These are phyloP conservation scores for Acanthamoeba quina DNA, from an alignment of 208 protist species.

Conservation along the genomic window DNA sequence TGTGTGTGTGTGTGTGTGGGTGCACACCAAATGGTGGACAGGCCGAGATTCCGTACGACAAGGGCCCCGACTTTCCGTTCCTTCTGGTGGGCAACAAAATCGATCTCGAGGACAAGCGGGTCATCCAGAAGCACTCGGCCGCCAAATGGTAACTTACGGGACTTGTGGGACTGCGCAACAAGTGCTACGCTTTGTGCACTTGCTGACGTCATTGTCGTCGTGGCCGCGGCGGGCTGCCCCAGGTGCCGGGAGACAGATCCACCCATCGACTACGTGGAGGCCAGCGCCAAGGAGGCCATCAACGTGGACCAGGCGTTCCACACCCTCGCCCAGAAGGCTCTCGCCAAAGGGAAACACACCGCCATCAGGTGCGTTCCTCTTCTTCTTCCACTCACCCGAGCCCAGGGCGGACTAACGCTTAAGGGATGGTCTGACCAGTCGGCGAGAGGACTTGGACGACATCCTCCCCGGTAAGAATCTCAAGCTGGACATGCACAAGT, in stretches of 20 bases:
- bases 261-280: constrained; percentile 22
- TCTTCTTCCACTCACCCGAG: not conserved
- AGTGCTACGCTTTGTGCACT: no score
- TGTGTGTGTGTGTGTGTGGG: no score
- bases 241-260: constrained; percentile 1
- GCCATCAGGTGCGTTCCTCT: not conserved
- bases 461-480: not conserved
- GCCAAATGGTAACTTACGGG: no score
- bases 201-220: no score
- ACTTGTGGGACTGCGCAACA: no score
- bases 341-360: not conserved
- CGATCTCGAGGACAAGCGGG: constrained; percentile 77
- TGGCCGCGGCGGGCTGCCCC: not conserved
- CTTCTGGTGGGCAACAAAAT: constrained; percentile 86
- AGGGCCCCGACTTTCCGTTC: constrained; percentile 83
- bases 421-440: no score
- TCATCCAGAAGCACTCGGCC: not conserved
- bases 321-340: constrained; percentile 25
- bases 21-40: no score
- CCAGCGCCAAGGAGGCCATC: constrained; percentile 59
- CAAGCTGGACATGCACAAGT: not conserved
- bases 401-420: not conserved
- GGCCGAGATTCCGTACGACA: constrained; percentile 32
- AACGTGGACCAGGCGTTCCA: constrained; percentile 48
- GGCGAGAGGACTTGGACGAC: not conserved